Conservation (phyloP, 805 yeast species). For the Lipomyces chichibuensis region DNA sequence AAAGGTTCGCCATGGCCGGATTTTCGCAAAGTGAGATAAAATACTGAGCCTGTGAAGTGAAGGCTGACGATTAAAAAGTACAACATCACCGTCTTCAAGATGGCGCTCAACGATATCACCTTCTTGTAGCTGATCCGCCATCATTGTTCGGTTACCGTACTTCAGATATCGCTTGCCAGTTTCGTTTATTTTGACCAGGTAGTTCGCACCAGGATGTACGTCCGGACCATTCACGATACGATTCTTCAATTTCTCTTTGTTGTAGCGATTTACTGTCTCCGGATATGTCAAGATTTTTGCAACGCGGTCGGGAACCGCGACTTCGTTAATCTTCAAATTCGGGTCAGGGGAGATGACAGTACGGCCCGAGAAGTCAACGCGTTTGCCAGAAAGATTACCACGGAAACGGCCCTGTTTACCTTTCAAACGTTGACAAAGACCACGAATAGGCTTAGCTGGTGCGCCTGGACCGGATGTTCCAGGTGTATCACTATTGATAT, state of each 20-base stretch:
- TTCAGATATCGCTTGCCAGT: slow-evolving; percentile 83
- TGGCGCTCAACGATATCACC: slow-evolving; percentile 98
- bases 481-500: slow-evolving; percentile 94
- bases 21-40: slow-evolving; percentile 91
- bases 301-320: slow-evolving; percentile 96
- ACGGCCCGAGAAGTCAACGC: slow-evolving; percentile 98
- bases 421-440: slow-evolving; percentile 93
- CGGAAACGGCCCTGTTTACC: slow-evolving; percentile 99
- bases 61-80: slow-evolving; percentile 95
- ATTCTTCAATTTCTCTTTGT: slow-evolving; percentile 71
- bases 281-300: slow-evolving; percentile 96
- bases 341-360: slow-evolving; percentile 99
- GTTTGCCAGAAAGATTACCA: slow-evolving; percentile 96
- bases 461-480: slow-evolving; percentile 56
- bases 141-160: slow-evolving; percentile 78
- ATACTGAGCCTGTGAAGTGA: slow-evolving; percentile 93
- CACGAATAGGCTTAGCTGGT: slow-evolving; percentile 74
- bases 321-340: slow-evolving; percentile 90
- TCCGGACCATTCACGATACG: slow-evolving; percentile 84
- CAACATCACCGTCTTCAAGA: slow-evolving; percentile 95
- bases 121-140: slow-evolving; percentile 73
- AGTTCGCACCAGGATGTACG: slow-evolving; percentile 95
- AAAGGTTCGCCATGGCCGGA: slow-evolving; percentile 97
- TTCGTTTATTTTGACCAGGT: slow-evolving; percentile 75
- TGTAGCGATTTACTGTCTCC: slow-evolving; percentile 88